Conservation (phyloP, 208 protist genomes). For the Trypanosoma scelopori region DNA sequence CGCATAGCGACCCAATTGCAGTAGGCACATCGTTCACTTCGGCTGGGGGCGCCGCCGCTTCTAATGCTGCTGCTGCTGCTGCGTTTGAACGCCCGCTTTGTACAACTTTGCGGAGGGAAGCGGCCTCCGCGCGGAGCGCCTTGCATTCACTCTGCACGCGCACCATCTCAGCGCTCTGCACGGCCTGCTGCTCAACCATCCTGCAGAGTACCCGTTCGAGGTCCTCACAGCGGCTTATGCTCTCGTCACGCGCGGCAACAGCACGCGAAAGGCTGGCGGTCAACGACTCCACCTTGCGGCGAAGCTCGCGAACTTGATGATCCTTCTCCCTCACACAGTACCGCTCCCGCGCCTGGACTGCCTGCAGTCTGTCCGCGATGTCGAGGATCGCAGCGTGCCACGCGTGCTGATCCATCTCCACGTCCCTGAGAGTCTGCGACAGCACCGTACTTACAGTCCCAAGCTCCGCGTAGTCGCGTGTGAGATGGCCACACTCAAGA, state of each 20-base stretch:
- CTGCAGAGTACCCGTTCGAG: constrained; percentile 18
- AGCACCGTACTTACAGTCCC: background rate
- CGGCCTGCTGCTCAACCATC: constrained; percentile 1
- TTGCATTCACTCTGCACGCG: constrained; percentile 10
- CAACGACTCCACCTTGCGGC: background rate
- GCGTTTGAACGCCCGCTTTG: too few relatives aligned
- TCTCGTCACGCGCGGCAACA: background rate
- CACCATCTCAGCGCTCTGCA: background rate
- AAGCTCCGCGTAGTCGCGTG: background rate
- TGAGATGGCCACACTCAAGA: constrained; percentile 1
- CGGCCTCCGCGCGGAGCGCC: background rate
- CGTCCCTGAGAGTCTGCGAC: background rate
- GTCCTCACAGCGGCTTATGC: constrained; percentile 9
- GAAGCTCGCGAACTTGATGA: background rate
- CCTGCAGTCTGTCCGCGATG: constrained; percentile 5
- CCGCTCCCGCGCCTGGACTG: background rate
- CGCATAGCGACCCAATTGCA: too few relatives aligned
- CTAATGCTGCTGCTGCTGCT: too few relatives aligned
- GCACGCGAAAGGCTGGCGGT: background rate
- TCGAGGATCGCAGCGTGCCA: constrained; percentile 8
- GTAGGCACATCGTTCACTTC: too few relatives aligned
- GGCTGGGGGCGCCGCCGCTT: too few relatives aligned
- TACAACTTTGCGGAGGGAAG: too few relatives aligned
- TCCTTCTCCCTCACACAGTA: background rate
- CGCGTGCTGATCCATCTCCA: constrained; percentile 4